Conservation (phyloP, 495 filamentous ascomycete genomes). For the Aspergillus avenaceus region DNA sequence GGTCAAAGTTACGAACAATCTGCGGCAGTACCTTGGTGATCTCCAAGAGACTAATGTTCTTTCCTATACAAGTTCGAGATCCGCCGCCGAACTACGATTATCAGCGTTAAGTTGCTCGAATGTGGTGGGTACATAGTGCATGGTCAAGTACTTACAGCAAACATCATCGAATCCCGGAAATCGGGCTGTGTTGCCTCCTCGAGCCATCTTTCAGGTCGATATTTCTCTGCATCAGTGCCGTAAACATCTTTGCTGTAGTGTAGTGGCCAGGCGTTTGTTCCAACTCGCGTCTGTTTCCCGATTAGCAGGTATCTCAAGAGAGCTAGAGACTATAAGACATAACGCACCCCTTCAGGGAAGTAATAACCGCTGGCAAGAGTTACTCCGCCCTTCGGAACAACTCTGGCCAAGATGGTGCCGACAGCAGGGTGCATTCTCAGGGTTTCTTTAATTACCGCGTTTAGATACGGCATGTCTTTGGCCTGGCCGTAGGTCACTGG, state of each 20-base stretch:
- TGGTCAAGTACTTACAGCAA: not conserved
- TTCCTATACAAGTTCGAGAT: not conserved
- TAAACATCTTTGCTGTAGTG: conserved; percentile 49
- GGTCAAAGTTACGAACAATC: not conserved
- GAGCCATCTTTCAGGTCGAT: conserved; percentile 59
- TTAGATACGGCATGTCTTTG: conserved; percentile 17
- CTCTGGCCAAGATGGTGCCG: conserved; percentile 12
- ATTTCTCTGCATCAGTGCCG: conserved; percentile 55
- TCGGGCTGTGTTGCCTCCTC: conserved; percentile 22
- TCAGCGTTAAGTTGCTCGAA: too few species aligned
- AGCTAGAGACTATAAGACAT: too few species aligned
- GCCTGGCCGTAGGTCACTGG: conserved; percentile 3
- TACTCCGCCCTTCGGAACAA: conserved; percentile 13
- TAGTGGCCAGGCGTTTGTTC: conserved; percentile 48
- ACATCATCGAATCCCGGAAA: not conserved
- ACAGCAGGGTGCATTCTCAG: conserved; percentile 31
- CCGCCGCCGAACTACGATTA: not conserved
- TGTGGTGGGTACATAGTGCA: too few species aligned
- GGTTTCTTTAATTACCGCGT: conserved; percentile 40
- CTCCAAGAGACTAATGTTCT: not conserved
- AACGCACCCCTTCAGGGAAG: conserved; percentile 24
- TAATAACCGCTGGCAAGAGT: conserved; percentile 10
- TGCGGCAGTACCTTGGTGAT: not conserved
- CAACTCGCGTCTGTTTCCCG: conserved; percentile 22
- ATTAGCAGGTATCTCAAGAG: too few species aligned